phyloP scores from a whole-genome alignment of 2,329 filamentous ascomycete genomes.

The Hysterium pulicare region DNA sequence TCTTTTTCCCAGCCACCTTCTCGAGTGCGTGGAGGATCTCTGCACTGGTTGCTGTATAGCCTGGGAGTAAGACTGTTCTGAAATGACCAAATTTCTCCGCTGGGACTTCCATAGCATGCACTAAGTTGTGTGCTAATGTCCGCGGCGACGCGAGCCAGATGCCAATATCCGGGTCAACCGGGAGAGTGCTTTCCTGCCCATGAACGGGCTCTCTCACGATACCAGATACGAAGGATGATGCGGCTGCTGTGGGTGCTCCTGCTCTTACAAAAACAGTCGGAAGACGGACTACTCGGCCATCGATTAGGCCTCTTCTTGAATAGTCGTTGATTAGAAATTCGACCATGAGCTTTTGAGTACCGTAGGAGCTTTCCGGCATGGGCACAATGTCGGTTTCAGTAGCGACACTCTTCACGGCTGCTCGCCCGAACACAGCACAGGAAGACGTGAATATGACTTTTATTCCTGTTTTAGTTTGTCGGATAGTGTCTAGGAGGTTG shows the following conservation, averaged over 20 bases:
- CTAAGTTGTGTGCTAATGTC: conserved; percentile 53
- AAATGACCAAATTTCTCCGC: conserved; percentile 51
- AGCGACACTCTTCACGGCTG: conserved; percentile 45
- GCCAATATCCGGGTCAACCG: conserved; percentile 50
- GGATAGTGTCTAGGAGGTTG: conserved; percentile 52
- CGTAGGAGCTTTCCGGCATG: conserved; percentile 61
- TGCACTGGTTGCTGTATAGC: conserved; percentile 52
- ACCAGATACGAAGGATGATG: conserved; percentile 61
- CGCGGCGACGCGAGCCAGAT: conserved; percentile 58
- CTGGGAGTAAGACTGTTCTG: conserved; percentile 53
- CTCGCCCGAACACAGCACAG: conserved; percentile 61
- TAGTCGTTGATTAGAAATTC: conserved; percentile 63
- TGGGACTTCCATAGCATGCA: conserved; percentile 50
- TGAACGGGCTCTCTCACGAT: conserved; percentile 63
- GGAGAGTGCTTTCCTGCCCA: conserved; percentile 51
- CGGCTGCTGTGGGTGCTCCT: conserved; percentile 58
- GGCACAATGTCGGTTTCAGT: conserved; percentile 48
- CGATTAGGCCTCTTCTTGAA: conserved; percentile 56
- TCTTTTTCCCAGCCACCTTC: conserved; percentile 53
- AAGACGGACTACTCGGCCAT: conserved; percentile 57
- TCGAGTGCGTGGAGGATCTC: conserved; percentile 57
- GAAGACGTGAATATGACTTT: conserved; percentile 61
- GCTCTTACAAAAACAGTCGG: conserved; percentile 62
- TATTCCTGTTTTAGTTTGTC: conserved; percentile 49
- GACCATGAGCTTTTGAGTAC: conserved; percentile 61